phyloP scores from a whole-genome alignment of 2,329 filamentous ascomycete genomes.

The Colletotrichum australisinense region DNA sequence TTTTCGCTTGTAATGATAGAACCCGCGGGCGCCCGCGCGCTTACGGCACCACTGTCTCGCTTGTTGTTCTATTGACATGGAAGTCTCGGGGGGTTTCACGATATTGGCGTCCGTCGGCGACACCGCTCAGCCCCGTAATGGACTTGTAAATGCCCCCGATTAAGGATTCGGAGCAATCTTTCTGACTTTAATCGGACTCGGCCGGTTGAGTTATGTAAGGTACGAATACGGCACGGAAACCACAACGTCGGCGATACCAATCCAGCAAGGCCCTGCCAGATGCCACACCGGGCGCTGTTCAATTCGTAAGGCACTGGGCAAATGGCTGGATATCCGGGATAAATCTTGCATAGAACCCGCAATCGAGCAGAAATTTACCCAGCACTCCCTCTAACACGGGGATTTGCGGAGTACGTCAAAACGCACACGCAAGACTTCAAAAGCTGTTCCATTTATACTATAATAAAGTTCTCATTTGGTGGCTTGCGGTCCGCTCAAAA shows the following conservation, averaged over 20 bases:
- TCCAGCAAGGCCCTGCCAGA: neutral
- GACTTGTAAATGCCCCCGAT: neutral
- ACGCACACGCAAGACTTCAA: neutral
- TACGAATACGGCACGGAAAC: neutral
- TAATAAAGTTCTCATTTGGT: neutral
- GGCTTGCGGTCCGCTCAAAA: neutral
- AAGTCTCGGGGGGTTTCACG: neutral
- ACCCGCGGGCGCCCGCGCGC: neutral
- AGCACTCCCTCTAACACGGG: neutral
- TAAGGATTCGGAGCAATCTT: neutral
- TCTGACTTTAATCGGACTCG: neutral
- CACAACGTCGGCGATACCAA: neutral
- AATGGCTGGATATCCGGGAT: neutral
- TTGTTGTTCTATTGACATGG: neutral
- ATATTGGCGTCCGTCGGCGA: neutral
- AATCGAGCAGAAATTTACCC: neutral
- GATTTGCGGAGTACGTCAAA: neutral
- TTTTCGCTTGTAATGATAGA: neutral
- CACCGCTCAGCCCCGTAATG: neutral
- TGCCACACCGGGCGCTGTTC: neutral
- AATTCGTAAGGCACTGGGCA: neutral
- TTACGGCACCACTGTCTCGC: neutral
- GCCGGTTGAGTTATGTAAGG: neutral
- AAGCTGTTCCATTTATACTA: neutral
- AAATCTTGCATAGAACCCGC: neutral